Base-by-base conservation (phyloP, 2,329 filamentous ascomycete species). In the Tympanopsis confertula region DNA sequence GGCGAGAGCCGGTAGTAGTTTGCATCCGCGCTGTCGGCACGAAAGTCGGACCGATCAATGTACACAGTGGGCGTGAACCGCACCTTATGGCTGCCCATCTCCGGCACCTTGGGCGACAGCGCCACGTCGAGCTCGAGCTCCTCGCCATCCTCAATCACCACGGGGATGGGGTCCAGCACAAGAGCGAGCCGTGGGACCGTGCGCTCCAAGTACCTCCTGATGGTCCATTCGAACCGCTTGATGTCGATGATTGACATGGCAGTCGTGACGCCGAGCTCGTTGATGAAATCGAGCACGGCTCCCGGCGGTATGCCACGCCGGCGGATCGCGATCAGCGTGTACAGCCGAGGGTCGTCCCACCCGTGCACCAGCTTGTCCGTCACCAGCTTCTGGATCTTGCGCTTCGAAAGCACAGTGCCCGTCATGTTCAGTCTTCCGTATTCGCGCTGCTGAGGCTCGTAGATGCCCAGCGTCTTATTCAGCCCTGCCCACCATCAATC, bases 361-460 rank as follows among this genome's bases (percentile, higher is more conserved):
- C 76, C 85, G 26, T 83, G 75, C 5, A 96, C 88, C 44, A 80
- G 69, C 13, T 77, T 75, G 37, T 82, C 74, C 33, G 80, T 71
- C 2, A 95, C 86, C 4, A 95, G 65, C 59, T 83, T 81, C 44
- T 78, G 73, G 43, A 95, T 82, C 51, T 84, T 81, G 40, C 89
- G 74, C 65, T 96, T 95, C 24, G 82, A 88, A 43, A 94, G 69
- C 38, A 95, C 80, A 0, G 88, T 94, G n/a, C 88, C 87, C 7
- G 76, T 80, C 20, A 95, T 71, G 46, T 84, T 93, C 22, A 89
- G 65, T 40, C 36, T 45, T 15, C 64, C 72, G 47, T 74, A 93
- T 62, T 94, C 88, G 56, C 89, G 71, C 69, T 96, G 89, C 86
- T 94, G 94, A 1, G 89, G 87, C 51, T 87, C 75, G 58, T 93